Percentiles rank a stretch among this genome's conserved stretches.
Evolutionary conservation across 331 rosid genomes (phyloP).

Genomic region (Phaseolus coccineus): DNA sequence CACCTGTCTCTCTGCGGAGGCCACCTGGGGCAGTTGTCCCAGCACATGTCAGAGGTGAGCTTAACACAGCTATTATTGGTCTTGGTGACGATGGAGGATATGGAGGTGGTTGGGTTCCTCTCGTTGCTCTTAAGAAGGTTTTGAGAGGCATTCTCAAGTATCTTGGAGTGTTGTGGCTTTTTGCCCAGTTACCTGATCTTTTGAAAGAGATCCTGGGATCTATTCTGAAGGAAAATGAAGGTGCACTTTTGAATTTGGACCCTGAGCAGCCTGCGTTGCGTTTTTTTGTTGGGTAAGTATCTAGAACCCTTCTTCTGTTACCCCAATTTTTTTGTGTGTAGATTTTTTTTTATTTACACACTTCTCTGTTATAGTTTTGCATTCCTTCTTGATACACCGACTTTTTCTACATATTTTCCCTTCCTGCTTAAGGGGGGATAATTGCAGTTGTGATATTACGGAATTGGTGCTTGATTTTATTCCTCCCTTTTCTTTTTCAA

Average conservation of each 20-base stretch:
- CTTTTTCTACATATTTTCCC: neutral
- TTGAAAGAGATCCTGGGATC: constrained; percentile 94
- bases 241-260: constrained; percentile 93
- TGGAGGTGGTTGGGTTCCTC: constrained; percentile 99
- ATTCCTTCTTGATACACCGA: constrained; percentile 27
- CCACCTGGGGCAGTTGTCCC: constrained; percentile 93
- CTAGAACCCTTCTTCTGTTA: neutral
- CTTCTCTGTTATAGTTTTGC: neutral
- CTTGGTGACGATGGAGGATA: constrained; percentile 99
- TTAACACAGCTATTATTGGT: constrained; percentile 98
- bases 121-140: constrained; percentile 97
- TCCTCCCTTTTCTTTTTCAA: constrained; percentile 5
- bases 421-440: neutral
- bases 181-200: constrained; percentile 96
- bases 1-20: constrained; percentile 78
- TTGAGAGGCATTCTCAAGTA: constrained; percentile 96
- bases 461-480: neutral
- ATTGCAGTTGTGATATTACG: neutral
- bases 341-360: neutral
- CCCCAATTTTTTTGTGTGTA: neutral
- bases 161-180: constrained; percentile 97
- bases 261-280: constrained; percentile 99
- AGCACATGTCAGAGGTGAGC: constrained; percentile 95
- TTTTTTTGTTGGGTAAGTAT: constrained; percentile 92
- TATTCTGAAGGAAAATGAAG: constrained; percentile 98